phyloP scores from a whole-genome alignment of 768 basidiomycete genomes.

The Imleria badia region DNA sequence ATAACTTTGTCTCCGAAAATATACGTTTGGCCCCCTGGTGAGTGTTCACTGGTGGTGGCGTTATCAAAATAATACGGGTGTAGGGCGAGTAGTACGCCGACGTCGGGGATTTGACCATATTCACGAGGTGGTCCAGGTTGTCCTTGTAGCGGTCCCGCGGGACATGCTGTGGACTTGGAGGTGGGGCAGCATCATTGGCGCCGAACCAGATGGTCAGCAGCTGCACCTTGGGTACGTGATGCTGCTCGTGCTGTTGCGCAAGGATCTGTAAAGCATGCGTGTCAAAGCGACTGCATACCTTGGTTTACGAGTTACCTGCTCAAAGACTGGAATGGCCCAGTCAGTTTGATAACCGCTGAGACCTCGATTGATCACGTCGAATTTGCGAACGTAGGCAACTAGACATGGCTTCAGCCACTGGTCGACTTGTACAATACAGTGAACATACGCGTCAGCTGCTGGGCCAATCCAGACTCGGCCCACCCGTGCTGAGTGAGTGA shows the following conservation, averaged over 20 bases:
- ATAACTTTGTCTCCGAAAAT: constrained; percentile 60
- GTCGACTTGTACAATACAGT: background rate
- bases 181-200: constrained; percentile 79
- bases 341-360: constrained; percentile 83
- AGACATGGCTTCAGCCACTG: background rate
- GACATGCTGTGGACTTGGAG: constrained; percentile 70
- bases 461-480: constrained; percentile 61
- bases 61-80: constrained; percentile 78
- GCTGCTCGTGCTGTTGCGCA: constrained; percentile 48
- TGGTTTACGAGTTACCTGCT: constrained; percentile 48
- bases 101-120: constrained; percentile 56
- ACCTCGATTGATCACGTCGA: constrained; percentile 88
- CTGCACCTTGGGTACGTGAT: constrained; percentile 56
- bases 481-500: constrained; percentile 75
- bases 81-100: constrained; percentile 67
- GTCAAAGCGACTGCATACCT: background rate
- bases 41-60: constrained; percentile 81
- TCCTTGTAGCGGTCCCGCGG: constrained; percentile 60
- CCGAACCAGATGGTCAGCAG: constrained; percentile 90
- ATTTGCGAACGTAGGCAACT: constrained; percentile 77
- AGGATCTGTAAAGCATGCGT: constrained; percentile 45
- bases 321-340: constrained; percentile 79
- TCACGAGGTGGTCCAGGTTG: constrained; percentile 65
- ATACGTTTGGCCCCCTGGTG: constrained; percentile 53
- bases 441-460: constrained; percentile 50